Base-by-base conservation (phyloP, 1,139 yeast species). In the Kodamaea ohmeri region DNA sequence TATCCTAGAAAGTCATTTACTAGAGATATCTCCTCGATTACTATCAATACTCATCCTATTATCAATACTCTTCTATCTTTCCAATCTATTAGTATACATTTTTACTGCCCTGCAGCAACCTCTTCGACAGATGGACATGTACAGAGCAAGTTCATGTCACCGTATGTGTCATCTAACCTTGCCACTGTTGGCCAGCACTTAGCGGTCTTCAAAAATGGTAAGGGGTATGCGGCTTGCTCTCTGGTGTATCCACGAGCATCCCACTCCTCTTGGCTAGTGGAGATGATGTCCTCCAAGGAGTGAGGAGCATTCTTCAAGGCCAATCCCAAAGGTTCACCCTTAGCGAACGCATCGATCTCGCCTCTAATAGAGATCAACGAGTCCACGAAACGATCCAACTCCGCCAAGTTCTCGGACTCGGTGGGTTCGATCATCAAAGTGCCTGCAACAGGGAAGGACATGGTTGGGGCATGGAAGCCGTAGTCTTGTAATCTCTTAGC, bases 401-500 rank as follows among this genome's bases (percentile, higher is more conserved):
- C 98, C 39, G 73, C 85, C 55, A 84, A 67, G 56, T 88, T 81
- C 66, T 92, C 98, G 16, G 94, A 83, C 65, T 92, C 98, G 4
- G 98, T 92, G 42, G 98, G 98, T 66, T 92, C 98, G 49, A 92
- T 82, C 98, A 92, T 92, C 51, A 92, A 74, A 3, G 98, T 92
- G 44, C 95, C 95, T 9, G 97, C 90, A 38, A 92, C 96, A 16
- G 98, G 98, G 86, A 94, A 92, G 1, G 97, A 92, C 88, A 92
- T 82, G 35, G 98, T 92, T 49, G 98, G 98, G 1, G 97, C 97
- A 63, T 92, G 98, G 81, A 92, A 92, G 1, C 97, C 97, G 59
- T 90, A 92, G 65, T 92, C 98, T 65, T 92, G 97, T 45, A 92
- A 76, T 63, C 98, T 80, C 71, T 92, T 92, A 43, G 98, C 97